These are phyloP conservation scores for Botrytis cinerea DNA, from an alignment of 2,329 filamentous ascomycete genomes.

Conservation along the genomic window DNA sequence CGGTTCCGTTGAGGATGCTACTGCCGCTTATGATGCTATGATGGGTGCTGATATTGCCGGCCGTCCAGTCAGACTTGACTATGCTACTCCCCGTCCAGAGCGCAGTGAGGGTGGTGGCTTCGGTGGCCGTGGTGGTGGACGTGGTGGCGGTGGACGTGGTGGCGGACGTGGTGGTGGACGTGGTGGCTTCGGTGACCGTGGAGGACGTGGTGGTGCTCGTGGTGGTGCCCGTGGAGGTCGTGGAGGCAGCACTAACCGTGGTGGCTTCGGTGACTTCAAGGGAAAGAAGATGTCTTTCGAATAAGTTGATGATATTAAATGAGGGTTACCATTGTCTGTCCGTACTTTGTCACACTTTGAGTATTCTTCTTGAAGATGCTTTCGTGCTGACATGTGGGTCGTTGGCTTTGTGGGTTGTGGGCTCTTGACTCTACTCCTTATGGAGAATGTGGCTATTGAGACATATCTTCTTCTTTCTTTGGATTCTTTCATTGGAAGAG, in stretches of 20 bases:
- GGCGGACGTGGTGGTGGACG: constrained; percentile 39
- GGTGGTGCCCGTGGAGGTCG: constrained; percentile 47
- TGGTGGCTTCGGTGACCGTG: constrained; percentile 41
- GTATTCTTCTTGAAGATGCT: constrained; percentile 27
- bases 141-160: constrained; percentile 46
- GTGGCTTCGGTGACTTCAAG: constrained; percentile 60
- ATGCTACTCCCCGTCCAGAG: constrained; percentile 59
- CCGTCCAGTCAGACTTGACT: constrained; percentile 68
- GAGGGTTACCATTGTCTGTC: constrained; percentile 32
- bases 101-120: constrained; percentile 50
- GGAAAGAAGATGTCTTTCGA: constrained; percentile 54
- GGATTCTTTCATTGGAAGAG: constrained; percentile 8
- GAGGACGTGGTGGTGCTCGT: constrained; percentile 46
- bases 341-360: constrained; percentile 36
- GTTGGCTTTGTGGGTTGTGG: constrained; percentile 44
- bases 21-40: constrained; percentile 61
- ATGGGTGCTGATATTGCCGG: constrained; percentile 65
- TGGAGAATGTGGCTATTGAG: constrained; percentile 44
- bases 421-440: constrained; percentile 43
- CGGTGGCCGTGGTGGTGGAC: constrained; percentile 47
- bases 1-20: constrained; percentile 65
- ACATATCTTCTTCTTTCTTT: constrained; percentile 33
- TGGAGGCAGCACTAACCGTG: constrained; percentile 50
- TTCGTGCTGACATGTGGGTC: constrained; percentile 39
- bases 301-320: constrained; percentile 31